phyloP scores from a whole-genome alignment of 1,284 basidiomycete genomes.

The Phylloporus gajari region DNA sequence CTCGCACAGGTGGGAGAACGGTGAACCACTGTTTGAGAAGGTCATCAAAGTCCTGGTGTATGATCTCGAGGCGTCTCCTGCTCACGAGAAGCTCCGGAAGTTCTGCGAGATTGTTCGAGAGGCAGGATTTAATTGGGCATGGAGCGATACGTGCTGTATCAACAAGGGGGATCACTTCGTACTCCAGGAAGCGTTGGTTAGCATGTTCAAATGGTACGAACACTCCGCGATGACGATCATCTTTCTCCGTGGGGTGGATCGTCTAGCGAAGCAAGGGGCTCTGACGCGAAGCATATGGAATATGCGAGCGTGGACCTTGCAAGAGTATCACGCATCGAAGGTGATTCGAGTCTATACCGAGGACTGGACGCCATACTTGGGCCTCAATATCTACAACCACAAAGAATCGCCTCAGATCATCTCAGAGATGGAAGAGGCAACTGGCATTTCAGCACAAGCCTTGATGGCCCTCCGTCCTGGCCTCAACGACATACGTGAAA shows the following conservation, averaged over 20 bases:
- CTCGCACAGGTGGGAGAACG: neutral
- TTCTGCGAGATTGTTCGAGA: slow-evolving; percentile 9
- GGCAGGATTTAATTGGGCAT: neutral
- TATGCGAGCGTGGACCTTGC: neutral
- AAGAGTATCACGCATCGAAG: neutral
- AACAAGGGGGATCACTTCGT: neutral
- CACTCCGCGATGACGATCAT: neutral
- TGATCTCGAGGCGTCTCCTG: neutral
- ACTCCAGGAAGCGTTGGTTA: neutral
- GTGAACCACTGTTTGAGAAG: slow-evolving; percentile 18
- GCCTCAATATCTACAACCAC: neutral
- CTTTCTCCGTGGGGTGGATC: neutral
- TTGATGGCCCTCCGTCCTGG: neutral
- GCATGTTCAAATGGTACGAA: neutral
- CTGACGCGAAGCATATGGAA: neutral
- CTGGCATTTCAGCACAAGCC: neutral
- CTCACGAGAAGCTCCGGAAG: slow-evolving; percentile 17
- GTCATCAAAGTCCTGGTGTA: neutral
- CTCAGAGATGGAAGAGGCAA: neutral
- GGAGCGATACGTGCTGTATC: neutral
- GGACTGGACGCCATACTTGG: neutral
- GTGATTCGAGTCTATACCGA: neutral
- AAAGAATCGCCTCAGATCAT: neutral
- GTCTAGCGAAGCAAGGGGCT: neutral
- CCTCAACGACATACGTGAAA: neutral